phyloP scores from a whole-genome alignment of 305 asterid species.

The Fraxinus ornus region DNA sequence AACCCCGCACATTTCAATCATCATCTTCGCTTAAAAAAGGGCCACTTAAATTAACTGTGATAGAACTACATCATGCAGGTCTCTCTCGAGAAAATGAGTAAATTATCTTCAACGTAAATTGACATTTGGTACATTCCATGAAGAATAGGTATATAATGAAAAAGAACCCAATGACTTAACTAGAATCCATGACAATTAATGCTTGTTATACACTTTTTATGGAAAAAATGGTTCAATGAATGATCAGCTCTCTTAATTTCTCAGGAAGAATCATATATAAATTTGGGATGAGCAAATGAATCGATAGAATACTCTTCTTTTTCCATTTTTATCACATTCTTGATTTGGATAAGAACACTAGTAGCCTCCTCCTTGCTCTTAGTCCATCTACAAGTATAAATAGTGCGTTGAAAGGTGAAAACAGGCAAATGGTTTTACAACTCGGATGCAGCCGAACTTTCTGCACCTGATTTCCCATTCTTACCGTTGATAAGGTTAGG shows the following conservation, averaged over 20 bases:
- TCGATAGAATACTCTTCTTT: not conserved
- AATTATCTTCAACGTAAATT: not conserved
- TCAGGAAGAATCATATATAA: not conserved
- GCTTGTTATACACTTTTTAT: conserved; percentile 7
- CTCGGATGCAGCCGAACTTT: conserved; percentile 21
- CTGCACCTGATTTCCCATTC: conserved; percentile 30
- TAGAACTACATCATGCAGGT: not conserved
- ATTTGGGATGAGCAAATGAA: not conserved
- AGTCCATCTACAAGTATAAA: not conserved
- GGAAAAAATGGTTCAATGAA: conserved; percentile 29
- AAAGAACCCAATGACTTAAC: not conserved
- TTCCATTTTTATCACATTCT: conserved; percentile 1
- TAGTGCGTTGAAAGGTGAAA: not conserved
- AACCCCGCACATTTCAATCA: not conserved
- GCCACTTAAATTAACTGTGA: not conserved
- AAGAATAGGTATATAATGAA: not conserved
- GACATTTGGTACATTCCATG: not conserved
- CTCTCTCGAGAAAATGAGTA: not conserved
- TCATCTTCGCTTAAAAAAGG: not conserved
- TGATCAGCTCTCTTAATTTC: not conserved
- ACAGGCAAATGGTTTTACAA: conserved; percentile 5
- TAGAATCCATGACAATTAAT: conserved; percentile 6
- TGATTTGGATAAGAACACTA: not conserved
- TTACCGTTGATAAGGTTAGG: conserved; percentile 39
- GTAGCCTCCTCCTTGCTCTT: not conserved